Base-by-base conservation (phyloP, 169 alveolate genomes). In the Toxoplasma gondii region DNA sequence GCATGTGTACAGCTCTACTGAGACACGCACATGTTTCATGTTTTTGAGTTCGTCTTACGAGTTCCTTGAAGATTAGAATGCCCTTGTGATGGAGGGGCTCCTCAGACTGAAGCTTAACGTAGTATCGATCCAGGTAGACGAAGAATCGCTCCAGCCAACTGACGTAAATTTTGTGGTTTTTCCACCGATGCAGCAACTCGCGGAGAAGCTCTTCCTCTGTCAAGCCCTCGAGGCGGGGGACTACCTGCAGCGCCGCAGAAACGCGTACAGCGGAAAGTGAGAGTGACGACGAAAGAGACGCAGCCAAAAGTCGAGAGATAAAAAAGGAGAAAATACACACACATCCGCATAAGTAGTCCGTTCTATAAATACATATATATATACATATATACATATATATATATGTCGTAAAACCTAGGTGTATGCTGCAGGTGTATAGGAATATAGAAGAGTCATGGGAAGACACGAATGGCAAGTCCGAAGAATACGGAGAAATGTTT, bases 131-230 rank as follows among this genome's bases (percentile, higher is more conserved):
- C 92, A 97, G 92, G 91, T 97, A 97, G 19, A 97, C 96, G 95
- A 97, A 97, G 94, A 97, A 97, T 34, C 97, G 94, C 69, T 96
- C 97, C 96, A 97, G 93, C 98, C 98, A 97, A 93, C 96, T 96
- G 67, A 96, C 95, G 44, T 96, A 95, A 38, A 96, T 92, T 94
- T 94, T 96, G 93, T 97, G 97, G 88, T 96, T 96, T 45, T 95
- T 90, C 98, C 98, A 97, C 53, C 97, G 97, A 17, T 83, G 91
- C 67, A 90, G 94, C 93, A 96, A 92, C 88, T 95, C 97, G 34
- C 81, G 91, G 22, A 96, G 88, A 34, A 96, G 93, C 58, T 91
- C 93, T 29, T 88, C 74, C 45, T 90, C 96, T 16, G 91, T 54
- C 53, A 91, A 83, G 41, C 83, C 74, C 74, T 91, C 91, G 87